Conservation (phyloP, 1,284 basidiomycete genomes). For the Trametes sp. region DNA sequence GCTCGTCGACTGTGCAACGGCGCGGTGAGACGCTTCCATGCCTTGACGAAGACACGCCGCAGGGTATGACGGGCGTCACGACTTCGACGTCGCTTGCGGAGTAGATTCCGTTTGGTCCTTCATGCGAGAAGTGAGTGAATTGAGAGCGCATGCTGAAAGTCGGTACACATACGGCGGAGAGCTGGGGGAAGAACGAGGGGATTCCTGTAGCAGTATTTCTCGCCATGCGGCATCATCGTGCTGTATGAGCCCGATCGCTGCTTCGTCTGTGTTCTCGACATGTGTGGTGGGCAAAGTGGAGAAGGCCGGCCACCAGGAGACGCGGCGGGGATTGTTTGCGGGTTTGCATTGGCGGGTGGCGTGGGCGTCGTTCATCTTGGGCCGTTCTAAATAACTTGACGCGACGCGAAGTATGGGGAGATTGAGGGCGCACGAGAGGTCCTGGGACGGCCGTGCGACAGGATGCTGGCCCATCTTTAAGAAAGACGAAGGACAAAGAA, state of each 20-base stretch:
- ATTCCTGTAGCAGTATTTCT: not conserved
- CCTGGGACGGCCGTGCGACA: too few relatives aligned
- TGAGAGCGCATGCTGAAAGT: not conserved
- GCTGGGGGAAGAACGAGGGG: not conserved
- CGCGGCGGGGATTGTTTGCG: too few relatives aligned
- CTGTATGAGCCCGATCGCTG: not conserved
- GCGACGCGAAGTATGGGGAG: too few relatives aligned
- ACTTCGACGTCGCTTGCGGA: not conserved
- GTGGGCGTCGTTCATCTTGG: too few relatives aligned
- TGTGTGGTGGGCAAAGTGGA: too few relatives aligned
- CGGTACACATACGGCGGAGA: not conserved
- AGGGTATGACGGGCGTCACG: not conserved
- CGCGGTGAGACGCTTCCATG: constrained; percentile 12
- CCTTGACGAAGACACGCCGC: constrained; percentile 8
- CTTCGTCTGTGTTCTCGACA: too few relatives aligned
- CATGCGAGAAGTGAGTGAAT: not conserved
- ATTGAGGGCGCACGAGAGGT: too few relatives aligned
- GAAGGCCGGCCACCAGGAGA: too few relatives aligned
- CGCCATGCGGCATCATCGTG: not conserved
- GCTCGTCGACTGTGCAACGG: not conserved
- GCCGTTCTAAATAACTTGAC: too few relatives aligned
- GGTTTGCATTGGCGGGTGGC: too few relatives aligned
- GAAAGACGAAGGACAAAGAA: too few relatives aligned
- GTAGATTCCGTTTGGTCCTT: not conserved
- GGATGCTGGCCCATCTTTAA: too few relatives aligned